phyloP scores from a whole-genome alignment of 768 basidiomycete genomes.

The Kwoniella europaea region DNA sequence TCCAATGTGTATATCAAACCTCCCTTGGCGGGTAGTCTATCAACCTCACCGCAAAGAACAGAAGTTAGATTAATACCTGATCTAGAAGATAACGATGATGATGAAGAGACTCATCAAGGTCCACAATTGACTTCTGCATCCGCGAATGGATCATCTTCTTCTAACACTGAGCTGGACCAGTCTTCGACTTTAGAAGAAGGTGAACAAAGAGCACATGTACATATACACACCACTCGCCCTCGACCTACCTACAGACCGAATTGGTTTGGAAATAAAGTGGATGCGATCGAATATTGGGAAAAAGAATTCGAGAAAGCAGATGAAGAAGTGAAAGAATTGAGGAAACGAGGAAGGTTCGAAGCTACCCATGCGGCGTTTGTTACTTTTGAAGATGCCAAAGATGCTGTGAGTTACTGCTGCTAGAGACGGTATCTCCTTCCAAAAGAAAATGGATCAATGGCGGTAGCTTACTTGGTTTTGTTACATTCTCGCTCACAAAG shows the following conservation, averaged over 20 bases:
- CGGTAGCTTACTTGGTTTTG: too few species aligned
- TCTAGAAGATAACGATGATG: slow-evolving; percentile 20
- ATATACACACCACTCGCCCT: slow-evolving; percentile 74
- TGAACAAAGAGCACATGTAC: slow-evolving; percentile 20
- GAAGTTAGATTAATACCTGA: slow-evolving; percentile 38
- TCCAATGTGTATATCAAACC: slow-evolving; percentile 62
- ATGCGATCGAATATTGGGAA: slow-evolving; percentile 88
- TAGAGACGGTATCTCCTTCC: too few species aligned
- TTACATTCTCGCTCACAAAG: slow-evolving; percentile 16
- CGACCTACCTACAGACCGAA: slow-evolving; percentile 76
- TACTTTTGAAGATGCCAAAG: slow-evolving; percentile 94
- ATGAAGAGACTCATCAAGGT: slow-evolving; percentile 9
- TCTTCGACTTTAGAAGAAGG: slow-evolving; percentile 8
- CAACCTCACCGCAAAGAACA: slow-evolving; percentile 60
- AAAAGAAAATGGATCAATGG: too few species aligned
- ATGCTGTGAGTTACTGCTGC: slow-evolving; percentile 67
- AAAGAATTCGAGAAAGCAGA: slow-evolving; percentile 78
- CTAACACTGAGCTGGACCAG: background rate
- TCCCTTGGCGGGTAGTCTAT: slow-evolving; percentile 39
- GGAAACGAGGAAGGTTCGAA: slow-evolving; percentile 73
- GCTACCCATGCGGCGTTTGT: slow-evolving; percentile 88
- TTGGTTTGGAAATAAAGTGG: slow-evolving; percentile 76
- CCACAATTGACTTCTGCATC: slow-evolving; percentile 1
- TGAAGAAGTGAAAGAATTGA: slow-evolving; percentile 75
- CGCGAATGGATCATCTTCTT: slow-evolving; percentile 5